Conservation (phyloP, 352 stramenopile species). For the Thalassiosira mediterranea region DNA sequence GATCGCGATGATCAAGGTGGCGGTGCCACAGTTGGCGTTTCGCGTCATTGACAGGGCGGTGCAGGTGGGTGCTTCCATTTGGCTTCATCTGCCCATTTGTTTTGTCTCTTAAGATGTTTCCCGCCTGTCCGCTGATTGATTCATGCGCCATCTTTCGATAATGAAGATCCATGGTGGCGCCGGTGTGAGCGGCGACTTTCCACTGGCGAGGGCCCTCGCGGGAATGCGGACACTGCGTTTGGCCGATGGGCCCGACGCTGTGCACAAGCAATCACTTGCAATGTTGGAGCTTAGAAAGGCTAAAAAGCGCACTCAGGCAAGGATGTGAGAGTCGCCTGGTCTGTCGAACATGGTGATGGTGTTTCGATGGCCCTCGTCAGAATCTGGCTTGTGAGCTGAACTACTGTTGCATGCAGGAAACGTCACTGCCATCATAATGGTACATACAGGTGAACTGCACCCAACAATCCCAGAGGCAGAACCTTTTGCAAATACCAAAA, state of each 20-base stretch:
- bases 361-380: too few species aligned
- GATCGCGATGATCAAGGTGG: conserved; percentile 97
- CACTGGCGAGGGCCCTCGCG: conserved; percentile 91
- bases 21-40: conserved; percentile 90
- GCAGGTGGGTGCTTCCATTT: conserved; percentile 54
- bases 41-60: conserved; percentile 91
- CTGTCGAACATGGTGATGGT: too few species aligned
- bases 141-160: conserved; percentile 52
- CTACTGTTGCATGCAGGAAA: too few species aligned
- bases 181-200: conserved; percentile 90
- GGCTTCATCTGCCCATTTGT: conserved; percentile 1
- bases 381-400: too few species aligned
- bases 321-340: too few species aligned
- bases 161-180: conserved; percentile 85
- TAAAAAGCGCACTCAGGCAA: conserved; percentile 25
- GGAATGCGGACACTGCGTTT: conserved; percentile 91
- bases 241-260: conserved; percentile 95
- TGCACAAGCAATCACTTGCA: conserved; percentile 94
- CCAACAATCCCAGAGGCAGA: too few species aligned
- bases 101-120: conserved; percentile 22
- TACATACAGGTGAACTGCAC: too few species aligned
- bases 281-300: conserved; percentile 87
- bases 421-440: too few species aligned
- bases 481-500: too few species aligned
- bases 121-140: too few species aligned